A percentile compares a stretch with the other conserved stretches of the same genome.
Conservation (phyloP, 2,329 filamentous ascomycete species). For the Paecilomyces variotii region DNA sequence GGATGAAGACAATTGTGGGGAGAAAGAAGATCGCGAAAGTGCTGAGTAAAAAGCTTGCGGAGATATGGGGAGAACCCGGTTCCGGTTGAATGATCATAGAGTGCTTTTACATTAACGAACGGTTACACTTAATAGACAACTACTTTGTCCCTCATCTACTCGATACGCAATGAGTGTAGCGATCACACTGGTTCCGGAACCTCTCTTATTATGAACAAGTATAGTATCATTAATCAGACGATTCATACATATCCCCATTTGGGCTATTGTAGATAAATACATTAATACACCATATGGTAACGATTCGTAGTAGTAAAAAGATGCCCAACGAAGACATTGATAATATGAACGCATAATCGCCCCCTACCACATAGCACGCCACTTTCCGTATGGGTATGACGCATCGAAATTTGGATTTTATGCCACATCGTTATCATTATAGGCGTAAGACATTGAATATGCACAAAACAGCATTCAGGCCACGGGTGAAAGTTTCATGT, state of each 20-base stretch:
- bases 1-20: slow-evolving; percentile 52
- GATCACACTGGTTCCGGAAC: no score
- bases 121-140: no score
- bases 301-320: background rate
- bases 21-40: slow-evolving; percentile 60
- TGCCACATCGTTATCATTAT: background rate
- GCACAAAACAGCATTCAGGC: background rate
- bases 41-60: slow-evolving; percentile 61
- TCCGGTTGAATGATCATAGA: background rate
- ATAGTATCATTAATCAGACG: background rate
- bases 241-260: background rate
- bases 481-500: background rate
- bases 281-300: background rate
- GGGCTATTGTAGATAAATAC: background rate
- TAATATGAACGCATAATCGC: background rate
- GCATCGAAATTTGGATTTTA: background rate
- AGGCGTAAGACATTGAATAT: background rate
- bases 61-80: slow-evolving; percentile 55
- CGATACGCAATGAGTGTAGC: no score
- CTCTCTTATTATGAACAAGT: background rate
- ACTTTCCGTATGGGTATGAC: background rate
- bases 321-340: background rate
- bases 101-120: no score
- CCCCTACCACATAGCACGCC: background rate
- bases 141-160: no score